These are phyloP conservation scores for Solanum hybrid DNA, from an alignment of 305 asterid genomes.

Conservation along the genomic window DNA sequence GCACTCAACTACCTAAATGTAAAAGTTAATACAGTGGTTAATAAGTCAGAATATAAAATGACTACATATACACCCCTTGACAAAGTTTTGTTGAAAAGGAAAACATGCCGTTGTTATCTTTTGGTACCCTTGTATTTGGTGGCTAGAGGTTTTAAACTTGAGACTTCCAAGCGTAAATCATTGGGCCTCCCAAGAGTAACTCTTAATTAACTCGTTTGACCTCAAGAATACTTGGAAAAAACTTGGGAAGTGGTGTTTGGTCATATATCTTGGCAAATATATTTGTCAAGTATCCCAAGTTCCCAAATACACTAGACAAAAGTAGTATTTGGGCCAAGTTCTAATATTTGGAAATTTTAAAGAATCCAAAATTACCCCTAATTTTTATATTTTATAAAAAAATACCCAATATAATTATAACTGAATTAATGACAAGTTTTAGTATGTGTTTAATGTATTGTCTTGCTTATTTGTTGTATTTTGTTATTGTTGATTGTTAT, in stretches of 20 bases:
- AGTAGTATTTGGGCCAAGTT: not conserved
- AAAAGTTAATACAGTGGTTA: not conserved
- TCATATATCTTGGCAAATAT: too few relatives aligned
- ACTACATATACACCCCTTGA: not conserved
- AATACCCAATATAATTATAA: not conserved
- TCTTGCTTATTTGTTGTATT: not conserved
- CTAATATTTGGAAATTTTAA: too few relatives aligned
- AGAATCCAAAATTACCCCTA: not conserved
- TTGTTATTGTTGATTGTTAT: not conserved
- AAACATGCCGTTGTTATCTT: not conserved
- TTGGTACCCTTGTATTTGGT: rapidly evolving
- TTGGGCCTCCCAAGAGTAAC: not conserved
- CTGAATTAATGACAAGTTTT: too few relatives aligned
- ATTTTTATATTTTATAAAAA: too few relatives aligned
- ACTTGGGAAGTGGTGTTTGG: not conserved
- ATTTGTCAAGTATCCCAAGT: not conserved
- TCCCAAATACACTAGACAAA: too few relatives aligned
- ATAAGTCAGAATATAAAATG: not conserved
- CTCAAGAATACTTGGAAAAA: too few relatives aligned
- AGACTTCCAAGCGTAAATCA: too few relatives aligned
- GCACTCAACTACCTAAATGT: not conserved
- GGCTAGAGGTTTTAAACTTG: not conserved
- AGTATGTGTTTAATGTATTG: too few relatives aligned
- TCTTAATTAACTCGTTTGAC: not conserved
- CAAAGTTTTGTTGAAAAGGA: not conserved